These are phyloP conservation scores for Hypoxylon rickii DNA, from an alignment of 495 filamentous ascomycete species.

Conservation along the genomic window DNA sequence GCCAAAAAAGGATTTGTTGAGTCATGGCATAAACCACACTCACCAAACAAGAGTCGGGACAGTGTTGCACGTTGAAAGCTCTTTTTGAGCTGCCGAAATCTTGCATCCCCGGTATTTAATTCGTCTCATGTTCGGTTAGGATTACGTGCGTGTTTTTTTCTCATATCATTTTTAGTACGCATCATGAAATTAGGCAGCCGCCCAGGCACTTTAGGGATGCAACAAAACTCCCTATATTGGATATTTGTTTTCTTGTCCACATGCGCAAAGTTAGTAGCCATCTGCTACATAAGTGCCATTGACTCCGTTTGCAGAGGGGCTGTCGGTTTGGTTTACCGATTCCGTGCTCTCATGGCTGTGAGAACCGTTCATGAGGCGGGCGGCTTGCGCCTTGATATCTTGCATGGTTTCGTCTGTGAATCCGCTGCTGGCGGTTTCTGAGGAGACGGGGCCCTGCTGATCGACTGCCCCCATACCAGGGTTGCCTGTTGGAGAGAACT, in stretches of 20 bases:
- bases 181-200: too few relatives aligned
- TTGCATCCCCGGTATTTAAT: background rate
- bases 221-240: background rate
- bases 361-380: conserved; percentile 17
- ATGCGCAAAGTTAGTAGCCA: conserved; percentile 8
- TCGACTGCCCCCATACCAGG: conserved; percentile 4
- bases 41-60: too few relatives aligned
- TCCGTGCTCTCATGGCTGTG: conserved; percentile 1
- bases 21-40: background rate
- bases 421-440: conserved; percentile 2
- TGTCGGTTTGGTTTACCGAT: background rate
- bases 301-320: conserved; percentile 23
- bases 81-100: background rate
- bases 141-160: too few relatives aligned
- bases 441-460: conserved; percentile 7
- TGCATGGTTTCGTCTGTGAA: conserved; percentile 13
- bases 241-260: background rate
- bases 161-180: too few relatives aligned
- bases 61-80: conserved; percentile 3
- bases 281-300: conserved; percentile 1
- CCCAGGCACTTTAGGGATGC: background rate
- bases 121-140: too few relatives aligned
- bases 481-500: conserved; percentile 64
- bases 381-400: background rate
- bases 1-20: conserved; percentile 15